Percentiles rank a stretch among this genome's conserved stretches.
These are phyloP conservation scores for Kuraishia hungarica DNA, from an alignment of 805 yeast species.

Conservation along the genomic window DNA sequence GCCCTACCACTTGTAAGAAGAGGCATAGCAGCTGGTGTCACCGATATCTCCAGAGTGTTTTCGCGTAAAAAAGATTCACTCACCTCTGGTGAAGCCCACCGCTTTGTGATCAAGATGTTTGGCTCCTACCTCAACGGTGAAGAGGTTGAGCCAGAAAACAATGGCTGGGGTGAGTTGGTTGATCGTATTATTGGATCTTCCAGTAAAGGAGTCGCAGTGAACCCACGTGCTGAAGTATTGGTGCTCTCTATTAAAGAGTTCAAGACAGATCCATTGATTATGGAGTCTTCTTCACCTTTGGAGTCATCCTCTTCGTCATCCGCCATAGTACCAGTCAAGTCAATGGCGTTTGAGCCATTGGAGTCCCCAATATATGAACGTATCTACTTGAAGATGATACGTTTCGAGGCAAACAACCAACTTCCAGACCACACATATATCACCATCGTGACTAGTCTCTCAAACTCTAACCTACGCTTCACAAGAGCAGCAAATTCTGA, in stretches of 20 bases:
- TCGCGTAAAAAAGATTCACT: conserved; percentile 54
- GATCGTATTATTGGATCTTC: conserved; percentile 74
- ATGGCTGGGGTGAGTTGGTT: conserved; percentile 86
- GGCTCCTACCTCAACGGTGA: conserved; percentile 51
- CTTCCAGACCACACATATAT: conserved; percentile 30
- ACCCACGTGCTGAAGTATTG: conserved; percentile 70
- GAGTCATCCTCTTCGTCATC: background rate
- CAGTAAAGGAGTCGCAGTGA: conserved; percentile 66
- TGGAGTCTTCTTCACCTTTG: conserved; percentile 6
- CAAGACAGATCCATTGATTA: conserved; percentile 32
- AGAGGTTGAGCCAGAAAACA: conserved; percentile 26
- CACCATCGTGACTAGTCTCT: conserved; percentile 45
- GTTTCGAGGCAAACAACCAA: conserved; percentile 18
- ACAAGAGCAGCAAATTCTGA: conserved; percentile 62
- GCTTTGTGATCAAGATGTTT: conserved; percentile 61
- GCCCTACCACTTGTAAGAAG: conserved; percentile 35
- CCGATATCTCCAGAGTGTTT: conserved; percentile 75
- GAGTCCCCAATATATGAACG: conserved; percentile 38
- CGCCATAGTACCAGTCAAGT: conserved; percentile 58
- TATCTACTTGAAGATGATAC: conserved; percentile 51
- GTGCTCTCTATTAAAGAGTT: conserved; percentile 69
- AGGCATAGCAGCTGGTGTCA: conserved; percentile 85
- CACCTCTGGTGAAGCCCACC: conserved; percentile 56
- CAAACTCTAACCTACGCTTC: conserved; percentile 43
- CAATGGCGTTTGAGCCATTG: conserved; percentile 56